These are phyloP conservation scores for Leishmania martiniquensis DNA, from an alignment of 208 protist species.

Conservation along the genomic window DNA sequence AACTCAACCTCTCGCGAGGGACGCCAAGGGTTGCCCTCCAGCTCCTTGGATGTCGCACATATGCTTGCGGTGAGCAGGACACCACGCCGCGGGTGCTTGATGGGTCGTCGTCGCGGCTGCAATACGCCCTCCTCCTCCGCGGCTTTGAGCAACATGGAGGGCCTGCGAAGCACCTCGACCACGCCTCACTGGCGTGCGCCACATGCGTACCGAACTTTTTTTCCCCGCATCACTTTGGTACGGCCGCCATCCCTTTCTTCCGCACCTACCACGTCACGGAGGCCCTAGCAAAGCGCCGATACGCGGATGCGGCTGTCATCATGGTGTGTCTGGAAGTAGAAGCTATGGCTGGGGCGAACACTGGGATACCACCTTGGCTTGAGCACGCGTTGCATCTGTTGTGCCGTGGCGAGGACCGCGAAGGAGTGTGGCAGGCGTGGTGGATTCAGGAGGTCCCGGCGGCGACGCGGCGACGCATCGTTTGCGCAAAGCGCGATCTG, in stretches of 20 bases:
- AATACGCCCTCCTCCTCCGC: constrained; percentile 75
- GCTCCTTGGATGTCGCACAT: constrained; percentile 24
- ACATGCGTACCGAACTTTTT: constrained; percentile 76
- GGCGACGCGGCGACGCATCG: constrained; percentile 32
- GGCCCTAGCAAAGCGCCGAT: constrained; percentile 45
- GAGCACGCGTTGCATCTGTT: constrained; percentile 36
- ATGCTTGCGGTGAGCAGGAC: constrained; percentile 13
- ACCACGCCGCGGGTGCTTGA: constrained; percentile 4
- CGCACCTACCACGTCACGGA: constrained; percentile 67
- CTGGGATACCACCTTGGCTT: constrained; percentile 11
- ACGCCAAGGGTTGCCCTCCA: constrained; percentile 19
- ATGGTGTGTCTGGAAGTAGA: constrained; percentile 33
- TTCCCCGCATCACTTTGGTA: constrained; percentile 66
- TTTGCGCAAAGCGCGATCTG: constrained; percentile 38
- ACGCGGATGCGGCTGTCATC: constrained; percentile 71
- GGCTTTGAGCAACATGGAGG: constrained; percentile 44
- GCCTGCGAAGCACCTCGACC: constrained; percentile 37
- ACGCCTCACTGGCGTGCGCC: constrained; percentile 27
- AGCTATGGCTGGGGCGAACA: not conserved
- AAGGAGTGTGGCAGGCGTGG: constrained; percentile 51
- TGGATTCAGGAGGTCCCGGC: constrained; percentile 46
- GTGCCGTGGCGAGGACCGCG: constrained; percentile 51
- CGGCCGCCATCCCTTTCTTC: constrained; percentile 41
- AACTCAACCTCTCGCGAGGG: constrained; percentile 21
- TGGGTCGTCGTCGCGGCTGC: constrained; percentile 32